A percentile compares a stretch with the other conserved stretches of the same genome.
phyloP scores from a whole-genome alignment of 2,329 filamentous ascomycete species.

The Talaromyces sp. region DNA sequence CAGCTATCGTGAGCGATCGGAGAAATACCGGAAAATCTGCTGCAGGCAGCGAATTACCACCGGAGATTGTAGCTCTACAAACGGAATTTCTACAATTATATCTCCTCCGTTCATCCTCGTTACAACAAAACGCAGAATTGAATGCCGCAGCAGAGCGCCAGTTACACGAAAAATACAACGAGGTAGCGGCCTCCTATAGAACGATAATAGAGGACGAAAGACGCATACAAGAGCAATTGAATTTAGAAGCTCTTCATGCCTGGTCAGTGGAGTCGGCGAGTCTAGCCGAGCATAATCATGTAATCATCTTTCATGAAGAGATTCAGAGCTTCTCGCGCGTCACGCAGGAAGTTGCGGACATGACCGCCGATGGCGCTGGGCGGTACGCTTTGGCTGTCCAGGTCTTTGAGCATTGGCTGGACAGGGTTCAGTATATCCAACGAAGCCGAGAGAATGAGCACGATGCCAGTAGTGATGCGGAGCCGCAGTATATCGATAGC shows the following conservation, averaged over 20 bases:
- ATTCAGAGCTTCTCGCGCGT: constrained; percentile 39
- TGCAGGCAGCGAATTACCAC: constrained; percentile 24
- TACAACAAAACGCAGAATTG: constrained; percentile 31
- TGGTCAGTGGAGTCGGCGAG: constrained; percentile 32
- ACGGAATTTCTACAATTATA: constrained; percentile 45
- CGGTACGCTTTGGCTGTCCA: constrained; percentile 30
- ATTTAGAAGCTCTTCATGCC: constrained; percentile 32
- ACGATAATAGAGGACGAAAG: constrained; percentile 32
- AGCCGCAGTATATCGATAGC: constrained; percentile 33
- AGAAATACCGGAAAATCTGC: constrained; percentile 18
- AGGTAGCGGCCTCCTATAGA: constrained; percentile 34
- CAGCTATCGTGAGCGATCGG: constrained; percentile 18
- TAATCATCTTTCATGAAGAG: constrained; percentile 33
- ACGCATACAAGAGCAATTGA: constrained; percentile 31
- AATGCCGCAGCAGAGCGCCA: constrained; percentile 28
- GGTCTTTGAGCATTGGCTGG: constrained; percentile 38
- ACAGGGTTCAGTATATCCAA: constrained; percentile 27
- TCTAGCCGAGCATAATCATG: constrained; percentile 23
- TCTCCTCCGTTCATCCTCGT: constrained; percentile 34
- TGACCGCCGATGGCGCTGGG: constrained; percentile 27
- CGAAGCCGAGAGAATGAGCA: constrained; percentile 13
- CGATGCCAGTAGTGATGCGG: not conserved
- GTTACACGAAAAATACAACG: constrained; percentile 34
- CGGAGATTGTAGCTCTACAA: constrained; percentile 37
- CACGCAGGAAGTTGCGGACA: constrained; percentile 36